Evolutionary conservation across 2,329 filamentous ascomycete species (phyloP), one percentile per base, ranked within the genome.

Genomic region (Metarhizium album): DNA sequence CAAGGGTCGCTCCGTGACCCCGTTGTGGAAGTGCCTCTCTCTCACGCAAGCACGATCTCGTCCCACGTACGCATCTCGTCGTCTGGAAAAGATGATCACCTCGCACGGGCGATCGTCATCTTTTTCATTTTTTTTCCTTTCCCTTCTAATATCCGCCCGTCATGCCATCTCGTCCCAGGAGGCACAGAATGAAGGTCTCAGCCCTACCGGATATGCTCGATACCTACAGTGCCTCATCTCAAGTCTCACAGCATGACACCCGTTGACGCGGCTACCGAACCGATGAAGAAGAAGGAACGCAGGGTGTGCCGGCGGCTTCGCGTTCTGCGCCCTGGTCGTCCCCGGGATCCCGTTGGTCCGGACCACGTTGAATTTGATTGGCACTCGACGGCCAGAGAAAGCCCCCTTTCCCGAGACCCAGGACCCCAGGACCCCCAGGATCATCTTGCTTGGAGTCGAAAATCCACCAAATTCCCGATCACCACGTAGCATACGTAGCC

Each of bases 231-330:
- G 31, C 50, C 43, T 52, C 52, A 50, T 52, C 49, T 54, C 49
- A 47, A 47, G 52, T 54, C 47, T 52, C 50, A 54, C 52, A 47
- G 52, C 52, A 52, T 52, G 40, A 47, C 45, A 45, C 43, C 50
- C 42, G 47, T 54, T 38, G 38, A 33, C 47, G 52, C 50, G 38
- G 47, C 29, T 48, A 43, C 52, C 46, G 47, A 43, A 22, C 33
- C 43, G 45, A 50, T 33, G 47, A 46, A 43, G 35, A 43, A 46
- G 42, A 49, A 33, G 22, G 4, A 49, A 49, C 40, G 8, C n/a
- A 31, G 11, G 18, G 35, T 29, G 37, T 27, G 27, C 33, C 27
- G 24, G 40, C 14, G 33, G 14, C 33, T 14, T 35, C 11, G 11
- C 33, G 7, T 14, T 16, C 33, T 35, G 14, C 14, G 33, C 33